Percentiles rank a stretch among this genome's conserved stretches.
Conservation (phyloP, 305 asterid species). For the Coffea humblotiana region DNA sequence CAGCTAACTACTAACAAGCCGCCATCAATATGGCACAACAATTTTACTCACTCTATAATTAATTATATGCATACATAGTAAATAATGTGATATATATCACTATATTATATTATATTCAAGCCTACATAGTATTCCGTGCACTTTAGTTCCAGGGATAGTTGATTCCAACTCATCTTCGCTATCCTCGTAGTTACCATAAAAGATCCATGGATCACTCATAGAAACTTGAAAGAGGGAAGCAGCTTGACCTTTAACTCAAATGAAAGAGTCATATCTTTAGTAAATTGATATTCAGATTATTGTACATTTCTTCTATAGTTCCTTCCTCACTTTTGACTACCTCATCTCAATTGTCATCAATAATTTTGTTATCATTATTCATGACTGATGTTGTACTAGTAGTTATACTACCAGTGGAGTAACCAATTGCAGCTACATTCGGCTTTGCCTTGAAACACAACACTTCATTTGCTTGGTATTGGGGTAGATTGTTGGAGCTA, state of each 20-base stretch:
- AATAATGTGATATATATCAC: too few species aligned
- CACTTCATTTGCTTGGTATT: neutral
- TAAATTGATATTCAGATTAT: constrained; percentile 32
- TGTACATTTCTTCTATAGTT: constrained; percentile 29
- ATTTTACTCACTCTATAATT: too few species aligned
- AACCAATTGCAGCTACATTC: neutral
- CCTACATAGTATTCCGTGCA: too few species aligned
- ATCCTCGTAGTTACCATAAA: neutral
- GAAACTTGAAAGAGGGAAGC: constrained; percentile 41
- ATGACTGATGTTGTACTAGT: neutral
- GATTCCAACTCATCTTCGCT: neutral
- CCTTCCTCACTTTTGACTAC: constrained; percentile 18
- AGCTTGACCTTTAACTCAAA: constrained; percentile 52
- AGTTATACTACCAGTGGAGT: too few species aligned
- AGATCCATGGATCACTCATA: constrained; percentile 42
- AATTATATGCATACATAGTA: too few species aligned
- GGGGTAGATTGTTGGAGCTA: neutral
- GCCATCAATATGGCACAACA: too few species aligned
- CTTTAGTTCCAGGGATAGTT: neutral
- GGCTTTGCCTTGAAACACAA: neutral
- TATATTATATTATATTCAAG: too few species aligned
- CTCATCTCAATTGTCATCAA: neutral
- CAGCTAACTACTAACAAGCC: too few species aligned
- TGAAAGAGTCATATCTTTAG: constrained; percentile 55
- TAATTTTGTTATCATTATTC: neutral